phyloP scores from a whole-genome alignment of 2,329 filamentous ascomycete genomes.

The Ciborinia camelliae region DNA sequence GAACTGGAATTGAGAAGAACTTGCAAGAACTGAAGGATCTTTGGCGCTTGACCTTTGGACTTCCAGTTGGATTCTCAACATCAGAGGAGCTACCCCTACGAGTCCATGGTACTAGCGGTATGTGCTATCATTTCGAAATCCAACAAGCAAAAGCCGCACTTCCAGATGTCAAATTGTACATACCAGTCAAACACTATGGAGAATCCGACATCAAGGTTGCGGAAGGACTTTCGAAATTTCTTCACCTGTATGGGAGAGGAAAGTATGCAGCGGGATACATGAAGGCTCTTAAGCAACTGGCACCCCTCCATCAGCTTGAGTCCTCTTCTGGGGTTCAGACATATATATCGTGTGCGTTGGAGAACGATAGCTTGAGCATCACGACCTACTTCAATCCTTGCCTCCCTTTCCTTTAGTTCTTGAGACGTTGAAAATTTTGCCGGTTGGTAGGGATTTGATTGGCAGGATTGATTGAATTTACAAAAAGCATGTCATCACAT shows the following conservation, averaged over 20 bases:
- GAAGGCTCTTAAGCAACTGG: background rate
- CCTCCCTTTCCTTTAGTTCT: too few relatives aligned
- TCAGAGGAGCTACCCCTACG: background rate
- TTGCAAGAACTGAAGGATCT: background rate
- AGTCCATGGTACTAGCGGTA: background rate
- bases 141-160: constrained; percentile 2
- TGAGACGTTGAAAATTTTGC: background rate
- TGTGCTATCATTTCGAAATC: constrained; percentile 4
- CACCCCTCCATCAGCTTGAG: constrained; percentile 5
- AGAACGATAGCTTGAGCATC: background rate
- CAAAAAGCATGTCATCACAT: background rate
- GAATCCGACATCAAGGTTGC: constrained; percentile 1
- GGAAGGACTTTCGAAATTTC: background rate
- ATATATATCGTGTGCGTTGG: constrained; percentile 3
- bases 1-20: background rate
- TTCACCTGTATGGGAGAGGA: background rate
- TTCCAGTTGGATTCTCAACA: background rate
- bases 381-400: constrained; percentile 6
- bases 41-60: background rate
- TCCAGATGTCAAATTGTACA: constrained; percentile 5
- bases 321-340: constrained; percentile 1
- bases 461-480: too few relatives aligned
- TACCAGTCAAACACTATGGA: constrained; percentile 4
- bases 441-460: too few relatives aligned
- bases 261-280: background rate